Base-by-base conservation (phyloP, 1,284 basidiomycete genomes). In the Irpex sp. region DNA sequence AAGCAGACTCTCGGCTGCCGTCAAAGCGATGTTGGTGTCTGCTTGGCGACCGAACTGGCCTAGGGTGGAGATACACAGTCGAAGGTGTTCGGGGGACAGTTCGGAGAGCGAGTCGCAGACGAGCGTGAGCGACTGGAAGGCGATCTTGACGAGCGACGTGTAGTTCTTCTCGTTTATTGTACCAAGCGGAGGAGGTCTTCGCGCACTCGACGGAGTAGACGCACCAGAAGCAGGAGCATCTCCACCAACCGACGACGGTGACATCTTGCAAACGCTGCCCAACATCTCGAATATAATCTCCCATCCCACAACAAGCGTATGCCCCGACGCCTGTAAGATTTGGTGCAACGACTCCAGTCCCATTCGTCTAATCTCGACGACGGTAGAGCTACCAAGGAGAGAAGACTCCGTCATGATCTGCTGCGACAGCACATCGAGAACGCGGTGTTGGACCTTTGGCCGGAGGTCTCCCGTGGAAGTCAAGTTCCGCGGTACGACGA, bases 21-120 rank as follows among this genome's bases (percentile, higher is more conserved):
- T 97, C 56, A 99, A 80, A 1, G 96, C 93, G 60, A 98, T 97
- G 71, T 98, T 98, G 58, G 97, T 96, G 70, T 99, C 97, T 6
- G 86, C 83, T 71, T 98, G 97, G 26, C 89, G 84, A 31, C 96
- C 94, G 74, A 97, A 99, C 64, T 91, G 88, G 3, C 94, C 93
- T 1, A 99, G 82, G 9, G 94, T 96, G 62, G 82, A 85, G 76
- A 98, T 97, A 71, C 96, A 98, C 8, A 92, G 82, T 5, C 88
- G 87, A 40, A 98, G 85, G 69, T 97, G 90, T 36, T 89, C 85
- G 0, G 88, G 84, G 2, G 91, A 90, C 15, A 99, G 84, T 0
- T 86, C 85, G 0, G 93, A 88, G 4, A 98, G 84, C 5, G 94
- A 93, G 74, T 99, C 96, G 73, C 95, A 98, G 44, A 98, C 94